phyloP scores from a whole-genome alignment of 2,329 filamentous ascomycete species.

The Penicillium sp. region DNA sequence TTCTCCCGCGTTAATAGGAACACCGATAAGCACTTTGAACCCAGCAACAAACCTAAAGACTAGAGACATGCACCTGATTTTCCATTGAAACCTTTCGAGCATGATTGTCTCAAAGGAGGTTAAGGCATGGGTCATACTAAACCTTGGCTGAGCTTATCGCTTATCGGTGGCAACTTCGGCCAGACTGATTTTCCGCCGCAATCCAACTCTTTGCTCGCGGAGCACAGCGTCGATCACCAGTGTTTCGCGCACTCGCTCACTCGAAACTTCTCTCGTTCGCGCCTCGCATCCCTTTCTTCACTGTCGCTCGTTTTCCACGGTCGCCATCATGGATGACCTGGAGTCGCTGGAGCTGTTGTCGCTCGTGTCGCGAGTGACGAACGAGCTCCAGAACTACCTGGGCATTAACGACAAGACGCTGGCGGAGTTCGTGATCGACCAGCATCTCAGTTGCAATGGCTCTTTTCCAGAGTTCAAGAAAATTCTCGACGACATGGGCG shows the following conservation, averaged over 20 bases:
- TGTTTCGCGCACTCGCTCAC: constrained; percentile 27
- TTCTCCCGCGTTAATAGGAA: background rate
- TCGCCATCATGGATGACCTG: constrained; percentile 76
- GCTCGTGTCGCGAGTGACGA: constrained; percentile 91
- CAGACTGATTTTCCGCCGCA: constrained; percentile 41
- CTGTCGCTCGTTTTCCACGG: constrained; percentile 2
- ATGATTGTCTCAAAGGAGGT: too few species aligned
- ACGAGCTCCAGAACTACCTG: constrained; percentile 90
- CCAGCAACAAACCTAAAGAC: too few species aligned
- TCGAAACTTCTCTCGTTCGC: constrained; percentile 1
- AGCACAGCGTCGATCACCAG: constrained; percentile 11
- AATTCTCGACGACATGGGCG: constrained; percentile 73
- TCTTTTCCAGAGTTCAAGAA: constrained; percentile 73
- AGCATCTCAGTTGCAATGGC: constrained; percentile 71
- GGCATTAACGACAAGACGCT: constrained; percentile 92
- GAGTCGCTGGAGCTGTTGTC: constrained; percentile 89
- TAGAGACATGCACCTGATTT: too few species aligned
- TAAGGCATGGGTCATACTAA: too few species aligned
- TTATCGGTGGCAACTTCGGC: constrained; percentile 38
- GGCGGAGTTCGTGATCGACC: constrained; percentile 92
- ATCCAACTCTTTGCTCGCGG: constrained; percentile 16
- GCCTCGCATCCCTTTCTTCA: background rate
- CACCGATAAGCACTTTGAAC: too few species aligned
- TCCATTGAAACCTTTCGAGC: too few species aligned
- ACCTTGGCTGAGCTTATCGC: constrained; percentile 13